Evolutionary conservation across 257 asterid species (phyloP).

Genomic region (Capsicum rhomboideum): DNA sequence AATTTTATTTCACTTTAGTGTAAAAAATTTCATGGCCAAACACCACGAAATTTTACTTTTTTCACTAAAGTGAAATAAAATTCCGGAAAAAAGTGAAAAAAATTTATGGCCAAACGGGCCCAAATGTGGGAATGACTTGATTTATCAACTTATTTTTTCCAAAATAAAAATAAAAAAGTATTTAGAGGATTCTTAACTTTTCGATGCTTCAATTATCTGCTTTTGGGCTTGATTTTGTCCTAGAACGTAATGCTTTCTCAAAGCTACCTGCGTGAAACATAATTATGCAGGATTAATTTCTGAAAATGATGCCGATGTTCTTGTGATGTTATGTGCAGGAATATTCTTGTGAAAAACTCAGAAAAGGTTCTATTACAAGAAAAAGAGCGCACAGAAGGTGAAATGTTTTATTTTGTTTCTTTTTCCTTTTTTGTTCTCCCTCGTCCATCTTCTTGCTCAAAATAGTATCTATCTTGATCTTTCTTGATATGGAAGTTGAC

Average conservation of each 20-base stretch:
- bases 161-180: too few relatives aligned
- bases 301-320: neutral
- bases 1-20: too few relatives aligned
- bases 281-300: neutral
- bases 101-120: too few relatives aligned
- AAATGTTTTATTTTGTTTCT: slow-evolving; percentile 13
- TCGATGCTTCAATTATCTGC: neutral
- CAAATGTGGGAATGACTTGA: neutral
- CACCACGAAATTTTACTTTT: too few relatives aligned
- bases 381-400: slow-evolving; percentile 50
- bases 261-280: neutral
- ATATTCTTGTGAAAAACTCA: slow-evolving; percentile 46
- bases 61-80: too few relatives aligned
- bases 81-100: too few relatives aligned
- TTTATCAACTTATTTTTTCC: neutral
- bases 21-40: too few relatives aligned
- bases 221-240: neutral
- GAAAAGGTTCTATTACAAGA: slow-evolving; percentile 55
- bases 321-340: slow-evolving; percentile 46
- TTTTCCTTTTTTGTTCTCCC: neutral
- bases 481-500: neutral
- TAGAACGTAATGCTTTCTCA: neutral
- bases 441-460: slow-evolving; percentile 1
- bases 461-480: neutral
- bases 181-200: neutral